These are phyloP conservation scores for Circinella umbellata DNA, from an alignment of 371 early-diverging fungal genomes.

Conservation along the genomic window DNA sequence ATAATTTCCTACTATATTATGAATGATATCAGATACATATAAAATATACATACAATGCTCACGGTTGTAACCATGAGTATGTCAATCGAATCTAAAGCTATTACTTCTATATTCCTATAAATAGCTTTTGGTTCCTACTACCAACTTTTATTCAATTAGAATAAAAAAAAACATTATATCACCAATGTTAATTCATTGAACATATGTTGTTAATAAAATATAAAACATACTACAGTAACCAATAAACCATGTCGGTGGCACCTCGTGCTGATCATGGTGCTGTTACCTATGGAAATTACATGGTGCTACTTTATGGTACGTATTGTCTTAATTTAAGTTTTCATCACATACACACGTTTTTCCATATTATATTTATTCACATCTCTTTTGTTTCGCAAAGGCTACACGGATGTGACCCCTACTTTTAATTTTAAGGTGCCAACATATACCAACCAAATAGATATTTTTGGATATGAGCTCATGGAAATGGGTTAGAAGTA, in stretches of 20 bases:
- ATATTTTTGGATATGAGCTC: conserved; percentile 39
- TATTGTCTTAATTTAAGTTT: neutral
- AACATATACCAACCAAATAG: conserved; percentile 27
- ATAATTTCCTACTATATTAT: too few species aligned
- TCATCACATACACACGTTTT: neutral
- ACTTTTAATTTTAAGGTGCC: neutral
- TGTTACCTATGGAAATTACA: conserved; percentile 38
- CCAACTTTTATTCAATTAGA: too few species aligned
- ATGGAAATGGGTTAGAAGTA: conserved; percentile 44
- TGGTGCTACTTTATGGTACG: conserved; percentile 42
- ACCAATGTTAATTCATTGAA: too few species aligned
- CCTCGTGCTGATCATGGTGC: conserved; percentile 40
- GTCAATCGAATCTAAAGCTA: too few species aligned
- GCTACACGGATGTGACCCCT: neutral
- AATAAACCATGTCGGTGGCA: conserved; percentile 26
- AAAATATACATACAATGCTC: too few species aligned
- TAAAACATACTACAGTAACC: too few species aligned
- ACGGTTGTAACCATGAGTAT: too few species aligned
- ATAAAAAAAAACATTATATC: too few species aligned
- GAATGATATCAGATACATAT: too few species aligned
- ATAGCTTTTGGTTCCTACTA: too few species aligned
- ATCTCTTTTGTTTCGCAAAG: neutral
- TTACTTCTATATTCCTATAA: too few species aligned
- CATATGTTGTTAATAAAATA: too few species aligned
- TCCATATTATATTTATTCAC: neutral